Percentiles rank a stretch among this genome's conserved stretches.
phyloP scores from a whole-genome alignment of 2,329 filamentous ascomycete species.

The Xylariales sp. region DNA sequence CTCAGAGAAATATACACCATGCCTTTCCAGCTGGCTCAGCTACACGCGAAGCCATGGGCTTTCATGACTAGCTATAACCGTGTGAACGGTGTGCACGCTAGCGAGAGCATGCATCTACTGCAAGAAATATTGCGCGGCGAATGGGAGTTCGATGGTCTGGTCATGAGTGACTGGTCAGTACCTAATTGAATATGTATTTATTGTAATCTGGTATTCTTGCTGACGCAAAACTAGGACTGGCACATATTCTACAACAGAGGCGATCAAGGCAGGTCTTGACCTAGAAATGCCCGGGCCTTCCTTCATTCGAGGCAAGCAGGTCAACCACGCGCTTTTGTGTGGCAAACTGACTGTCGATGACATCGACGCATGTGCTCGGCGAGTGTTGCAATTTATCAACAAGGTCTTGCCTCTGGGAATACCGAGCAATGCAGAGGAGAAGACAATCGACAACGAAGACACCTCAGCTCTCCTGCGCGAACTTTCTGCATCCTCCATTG shows the following conservation, averaged over 20 bases:
- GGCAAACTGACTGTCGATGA: constrained; percentile 51
- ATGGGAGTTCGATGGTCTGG: constrained; percentile 52
- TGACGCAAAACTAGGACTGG: constrained; percentile 37
- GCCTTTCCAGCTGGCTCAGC: constrained; percentile 53
- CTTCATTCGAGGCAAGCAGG: constrained; percentile 41
- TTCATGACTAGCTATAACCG: constrained; percentile 59
- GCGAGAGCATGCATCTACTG: constrained; percentile 46
- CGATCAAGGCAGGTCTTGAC: constrained; percentile 49
- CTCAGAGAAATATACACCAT: constrained; percentile 55
- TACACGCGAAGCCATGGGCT: constrained; percentile 45
- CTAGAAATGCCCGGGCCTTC: constrained; percentile 59
- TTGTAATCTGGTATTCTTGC: no score
- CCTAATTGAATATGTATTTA: constrained; percentile 38
- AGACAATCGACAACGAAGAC: constrained; percentile 51
- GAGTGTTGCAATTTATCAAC: constrained; percentile 55
- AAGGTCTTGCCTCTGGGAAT: constrained; percentile 48
- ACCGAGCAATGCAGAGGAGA: constrained; percentile 49
- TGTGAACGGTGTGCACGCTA: constrained; percentile 47
- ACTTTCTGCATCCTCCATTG: constrained; percentile 64
- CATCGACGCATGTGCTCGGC: constrained; percentile 52
- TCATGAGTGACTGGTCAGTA: constrained; percentile 54
- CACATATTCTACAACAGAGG: constrained; percentile 48
- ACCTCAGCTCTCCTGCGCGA: constrained; percentile 60
- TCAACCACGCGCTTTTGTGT: constrained; percentile 47
- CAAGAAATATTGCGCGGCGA: constrained; percentile 50